phyloP scores from a whole-genome alignment of 805 yeast genomes.

The Clavispora phyllophila region DNA sequence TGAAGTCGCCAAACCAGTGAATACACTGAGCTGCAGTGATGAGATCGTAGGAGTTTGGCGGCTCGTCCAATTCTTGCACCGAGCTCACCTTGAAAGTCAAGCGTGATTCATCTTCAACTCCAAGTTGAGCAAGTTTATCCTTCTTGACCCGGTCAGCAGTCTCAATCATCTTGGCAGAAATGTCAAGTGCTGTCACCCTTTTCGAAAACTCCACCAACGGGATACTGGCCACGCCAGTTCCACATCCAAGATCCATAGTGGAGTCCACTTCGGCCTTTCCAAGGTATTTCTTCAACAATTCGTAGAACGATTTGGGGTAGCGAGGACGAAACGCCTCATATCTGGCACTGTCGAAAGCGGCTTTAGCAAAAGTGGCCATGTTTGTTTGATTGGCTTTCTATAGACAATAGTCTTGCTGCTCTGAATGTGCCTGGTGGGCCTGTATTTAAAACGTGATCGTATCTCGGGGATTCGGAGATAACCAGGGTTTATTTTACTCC shows the following conservation, averaged over 20 bases:
- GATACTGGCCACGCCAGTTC: constrained; percentile 48
- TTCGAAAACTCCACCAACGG: constrained; percentile 38
- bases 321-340: constrained; percentile 37
- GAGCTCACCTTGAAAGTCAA: constrained; percentile 29
- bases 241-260: constrained; percentile 46
- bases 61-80: constrained; percentile 26
- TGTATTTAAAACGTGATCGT: background rate
- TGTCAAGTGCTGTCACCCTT: constrained; percentile 42
- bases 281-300: constrained; percentile 22
- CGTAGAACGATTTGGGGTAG: constrained; percentile 36
- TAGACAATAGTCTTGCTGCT: too few relatives aligned
- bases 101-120: constrained; percentile 19
- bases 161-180: constrained; percentile 43
- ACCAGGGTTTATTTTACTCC: too few relatives aligned
- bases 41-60: constrained; percentile 12
- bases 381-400: constrained; percentile 1
- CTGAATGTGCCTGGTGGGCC: too few relatives aligned
- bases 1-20: constrained; percentile 18
- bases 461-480: background rate
- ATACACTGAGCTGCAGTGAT: constrained; percentile 17
- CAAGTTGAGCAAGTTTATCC: constrained; percentile 22
- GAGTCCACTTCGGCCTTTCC: constrained; percentile 13
- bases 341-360: constrained; percentile 11
- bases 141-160: constrained; percentile 32
- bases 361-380: constrained; percentile 14